Conservation (phyloP, 108 stramenopile genomes). For the Nannochloropsis oceanica region DNA sequence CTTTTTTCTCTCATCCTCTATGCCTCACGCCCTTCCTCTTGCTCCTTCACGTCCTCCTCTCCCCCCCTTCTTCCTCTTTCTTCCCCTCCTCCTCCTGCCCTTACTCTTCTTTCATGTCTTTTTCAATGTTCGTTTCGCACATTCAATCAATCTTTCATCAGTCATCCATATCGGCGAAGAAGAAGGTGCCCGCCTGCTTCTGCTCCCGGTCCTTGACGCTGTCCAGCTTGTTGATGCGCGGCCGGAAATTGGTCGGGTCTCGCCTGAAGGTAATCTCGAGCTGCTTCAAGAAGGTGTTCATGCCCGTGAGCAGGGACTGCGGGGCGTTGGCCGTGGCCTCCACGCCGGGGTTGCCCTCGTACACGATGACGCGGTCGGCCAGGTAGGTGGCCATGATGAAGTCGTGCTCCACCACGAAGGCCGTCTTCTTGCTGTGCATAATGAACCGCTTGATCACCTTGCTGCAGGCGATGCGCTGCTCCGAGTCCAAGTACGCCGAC, state of each 20-base stretch:
- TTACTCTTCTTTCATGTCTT: too few relatives aligned
- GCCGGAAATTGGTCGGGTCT: constrained; percentile 91
- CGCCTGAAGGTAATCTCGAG: constrained; percentile 96
- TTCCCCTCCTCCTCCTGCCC: neutral
- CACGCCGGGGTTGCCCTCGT: constrained; percentile 78
- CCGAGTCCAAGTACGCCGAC: constrained; percentile 91
- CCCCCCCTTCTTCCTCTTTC: neutral
- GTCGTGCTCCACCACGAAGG: constrained; percentile 97
- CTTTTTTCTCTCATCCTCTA: too few relatives aligned
- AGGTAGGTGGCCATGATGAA: constrained; percentile 99
- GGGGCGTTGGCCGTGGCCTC: constrained; percentile 88
- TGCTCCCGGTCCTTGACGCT: constrained; percentile 75
- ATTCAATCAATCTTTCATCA: too few relatives aligned
- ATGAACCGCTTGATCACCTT: constrained; percentile 98
- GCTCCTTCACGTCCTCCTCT: neutral
- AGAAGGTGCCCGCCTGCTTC: constrained; percentile 89
- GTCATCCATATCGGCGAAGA: constrained; percentile 53
- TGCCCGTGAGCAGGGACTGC: constrained; percentile 79
- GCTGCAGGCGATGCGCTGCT: constrained; percentile 92
- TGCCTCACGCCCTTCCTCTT: neutral
- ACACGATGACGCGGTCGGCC: constrained; percentile 93
- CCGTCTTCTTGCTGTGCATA: constrained; percentile 95
- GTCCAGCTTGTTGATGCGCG: constrained; percentile 45
- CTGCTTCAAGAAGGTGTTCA: constrained; percentile 93
- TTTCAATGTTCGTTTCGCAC: too few relatives aligned